Percentiles rank a stretch among this genome's conserved stretches.
These are phyloP conservation scores for Diaporthe longicolla DNA, from an alignment of 2,329 filamentous ascomycete genomes.

Conservation along the genomic window DNA sequence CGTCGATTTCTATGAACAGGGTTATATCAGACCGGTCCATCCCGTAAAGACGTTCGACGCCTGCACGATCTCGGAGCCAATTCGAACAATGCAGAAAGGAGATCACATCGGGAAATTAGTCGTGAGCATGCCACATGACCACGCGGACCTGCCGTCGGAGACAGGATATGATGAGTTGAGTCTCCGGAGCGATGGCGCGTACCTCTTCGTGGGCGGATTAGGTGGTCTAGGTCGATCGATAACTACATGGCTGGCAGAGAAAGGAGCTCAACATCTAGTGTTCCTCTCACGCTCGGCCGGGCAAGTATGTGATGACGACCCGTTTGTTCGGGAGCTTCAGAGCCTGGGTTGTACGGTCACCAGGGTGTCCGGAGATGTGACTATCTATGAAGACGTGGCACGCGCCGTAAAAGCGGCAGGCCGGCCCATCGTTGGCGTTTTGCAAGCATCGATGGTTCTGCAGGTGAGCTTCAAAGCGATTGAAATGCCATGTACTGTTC, in stretches of 20 bases:
- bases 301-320: neutral
- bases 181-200: slow-evolving; percentile 34
- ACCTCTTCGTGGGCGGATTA: slow-evolving; percentile 37
- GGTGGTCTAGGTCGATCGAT: slow-evolving; percentile 26
- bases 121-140: slow-evolving; percentile 44
- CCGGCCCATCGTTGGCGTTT: slow-evolving; percentile 1
- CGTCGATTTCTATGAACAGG: slow-evolving; percentile 34
- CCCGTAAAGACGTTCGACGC: slow-evolving; percentile 47
- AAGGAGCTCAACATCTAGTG: slow-evolving; percentile 1
- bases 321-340: slow-evolving; percentile 16
- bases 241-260: slow-evolving; percentile 31
- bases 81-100: slow-evolving; percentile 56
- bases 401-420: slow-evolving; percentile 2
- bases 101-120: slow-evolving; percentile 60
- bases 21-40: slow-evolving; percentile 42
- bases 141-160: neutral
- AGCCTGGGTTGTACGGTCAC: slow-evolving; percentile 23
- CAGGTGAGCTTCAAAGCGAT: neutral
- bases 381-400: neutral
- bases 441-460: slow-evolving; percentile 36
- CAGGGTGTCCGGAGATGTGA: slow-evolving; percentile 25
- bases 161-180: neutral
- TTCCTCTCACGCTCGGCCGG: slow-evolving; percentile 34
- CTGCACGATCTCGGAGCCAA: slow-evolving; percentile 47
- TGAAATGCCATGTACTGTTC: neutral